Evolutionary conservation across 1,139 yeast genomes (phyloP), one percentile per base, ranked within the genome.

Genomic region (Zygosaccharomyces pseudobailii): DNA sequence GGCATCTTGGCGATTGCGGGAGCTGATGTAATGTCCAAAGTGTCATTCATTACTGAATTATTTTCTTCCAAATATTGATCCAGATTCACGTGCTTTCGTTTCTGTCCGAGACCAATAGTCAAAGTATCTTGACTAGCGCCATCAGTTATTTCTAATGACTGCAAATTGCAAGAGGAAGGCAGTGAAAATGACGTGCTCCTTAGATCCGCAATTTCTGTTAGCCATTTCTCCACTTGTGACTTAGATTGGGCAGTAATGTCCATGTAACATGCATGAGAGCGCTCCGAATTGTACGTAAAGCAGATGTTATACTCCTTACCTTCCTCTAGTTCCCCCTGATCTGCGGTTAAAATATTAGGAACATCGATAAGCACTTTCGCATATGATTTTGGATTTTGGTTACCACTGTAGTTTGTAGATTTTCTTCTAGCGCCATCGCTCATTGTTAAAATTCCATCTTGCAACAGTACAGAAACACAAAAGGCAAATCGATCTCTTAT

Each of bases 381-480:
- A 3, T 53, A 42, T 19, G 40, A 47, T 30, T 44, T 40, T 9
- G 40, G 48, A 8, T 40, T 31, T 24, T 49, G 48, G 10, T 50
- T 49, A 23, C 44, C 43, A 2, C 27, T 24, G 27, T 24, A 6
- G 27, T 24, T 24, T 9, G 49, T 31, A 13, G 23, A 13, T 19
- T 43, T 47, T 27, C 50, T 45, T 10, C 46, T 40, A 19, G 55
- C 55, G 17, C 46, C 36, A 4, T 45, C 36, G 5, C 53, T 52
- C 2, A 63, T 28, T 2, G 40, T 27, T 2, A 67, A 36, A 10
- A 61, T 51, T 3, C 49, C 55, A 37, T 57, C 59, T 2, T 45
- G 46, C 10, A 65, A 53, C 4, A 63, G 47, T 10, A 54, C 55
- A 0, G 66, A 56, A 6, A 67, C 28, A 5, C 55, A 47, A 21